These are phyloP conservation scores for Termitomyces titanicus DNA, from an alignment of 768 basidiomycete genomes.

Conservation along the genomic window DNA sequence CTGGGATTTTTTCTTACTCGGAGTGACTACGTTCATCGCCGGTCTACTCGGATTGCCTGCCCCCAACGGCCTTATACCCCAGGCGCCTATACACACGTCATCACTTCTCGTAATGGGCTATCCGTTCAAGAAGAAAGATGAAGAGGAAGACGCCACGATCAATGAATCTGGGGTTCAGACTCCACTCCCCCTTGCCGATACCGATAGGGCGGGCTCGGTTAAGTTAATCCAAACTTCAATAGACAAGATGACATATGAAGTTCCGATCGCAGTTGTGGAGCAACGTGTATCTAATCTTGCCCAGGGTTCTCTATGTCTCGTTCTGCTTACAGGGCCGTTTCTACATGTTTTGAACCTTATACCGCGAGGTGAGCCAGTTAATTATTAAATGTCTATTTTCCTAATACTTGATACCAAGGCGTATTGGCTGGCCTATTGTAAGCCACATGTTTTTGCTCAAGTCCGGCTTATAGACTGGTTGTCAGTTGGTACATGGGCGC, in stretches of 20 bases:
- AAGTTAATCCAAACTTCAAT: conserved; percentile 8
- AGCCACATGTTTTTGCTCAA: conserved; percentile 21
- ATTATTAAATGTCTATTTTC: conserved; percentile 5
- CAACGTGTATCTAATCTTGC: conserved; percentile 91
- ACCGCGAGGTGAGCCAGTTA: conserved; percentile 50
- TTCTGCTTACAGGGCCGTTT: conserved; percentile 80
- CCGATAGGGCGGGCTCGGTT: not conserved
- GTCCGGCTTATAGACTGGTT: not conserved
- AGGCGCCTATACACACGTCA: conserved; percentile 90
- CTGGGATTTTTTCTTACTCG: conserved; percentile 88
- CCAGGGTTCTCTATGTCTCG: conserved; percentile 75
- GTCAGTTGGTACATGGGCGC: conserved; percentile 89
- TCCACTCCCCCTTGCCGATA: conserved; percentile 1
- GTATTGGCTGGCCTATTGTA: conserved; percentile 87
- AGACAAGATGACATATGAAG: conserved; percentile 29
- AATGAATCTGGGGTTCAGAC: conserved; percentile 7
- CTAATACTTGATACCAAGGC: conserved; percentile 28
- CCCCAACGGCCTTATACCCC: conserved; percentile 81
- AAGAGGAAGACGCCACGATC: conserved; percentile 27
- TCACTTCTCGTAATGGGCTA: conserved; percentile 71
- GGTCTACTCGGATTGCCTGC: conserved; percentile 85
- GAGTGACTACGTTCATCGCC: conserved; percentile 85
- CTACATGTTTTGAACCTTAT: conserved; percentile 76
- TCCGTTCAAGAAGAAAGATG: conserved; percentile 31
- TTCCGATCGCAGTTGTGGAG: conserved; percentile 78